Percentiles rank a stretch among this genome's conserved stretches.
Conservation (phyloP, 371 early-diverging fungal species). For the Fennellomyces sp. region DNA sequence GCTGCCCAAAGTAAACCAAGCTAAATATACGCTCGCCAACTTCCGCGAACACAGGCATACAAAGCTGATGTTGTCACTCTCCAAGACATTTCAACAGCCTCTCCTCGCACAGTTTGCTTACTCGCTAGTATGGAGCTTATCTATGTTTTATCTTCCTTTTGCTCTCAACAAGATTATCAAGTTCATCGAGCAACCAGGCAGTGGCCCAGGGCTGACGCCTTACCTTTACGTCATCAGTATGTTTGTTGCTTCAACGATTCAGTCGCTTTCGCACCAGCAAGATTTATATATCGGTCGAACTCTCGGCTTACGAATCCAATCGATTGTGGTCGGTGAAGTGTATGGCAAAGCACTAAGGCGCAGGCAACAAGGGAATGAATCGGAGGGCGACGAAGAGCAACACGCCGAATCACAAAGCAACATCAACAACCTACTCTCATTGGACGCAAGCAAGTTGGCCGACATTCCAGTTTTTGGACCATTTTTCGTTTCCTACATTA, state of each 20-base stretch:
- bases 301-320: conserved; percentile 53
- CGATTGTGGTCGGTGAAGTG: conserved; percentile 64
- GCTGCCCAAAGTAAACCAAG: not conserved
- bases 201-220: conserved; percentile 35
- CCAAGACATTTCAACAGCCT: not conserved
- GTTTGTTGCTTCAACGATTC: conserved; percentile 49
- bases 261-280: conserved; percentile 53
- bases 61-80: not conserved
- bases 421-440: conserved; percentile 55
- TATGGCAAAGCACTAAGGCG: conserved; percentile 59
- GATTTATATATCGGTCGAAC: conserved; percentile 59
- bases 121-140: not conserved
- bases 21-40: not conserved
- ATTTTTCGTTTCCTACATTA: conserved; percentile 61
- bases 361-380: conserved; percentile 45
- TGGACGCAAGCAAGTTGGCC: conserved; percentile 59
- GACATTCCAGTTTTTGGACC: conserved; percentile 54
- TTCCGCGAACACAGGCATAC: not conserved
- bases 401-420: conserved; percentile 35
- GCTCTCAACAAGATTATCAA: conserved; percentile 59
- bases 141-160: conserved; percentile 56
- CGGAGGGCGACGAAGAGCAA: conserved; percentile 9
- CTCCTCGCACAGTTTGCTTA: not conserved
- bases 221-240: conserved; percentile 65
- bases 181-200: conserved; percentile 49